Percentiles rank a stretch among this genome's conserved stretches.
These are phyloP conservation scores for Cairneyella variabilis DNA, from an alignment of 495 filamentous ascomycete genomes.

Conservation along the genomic window DNA sequence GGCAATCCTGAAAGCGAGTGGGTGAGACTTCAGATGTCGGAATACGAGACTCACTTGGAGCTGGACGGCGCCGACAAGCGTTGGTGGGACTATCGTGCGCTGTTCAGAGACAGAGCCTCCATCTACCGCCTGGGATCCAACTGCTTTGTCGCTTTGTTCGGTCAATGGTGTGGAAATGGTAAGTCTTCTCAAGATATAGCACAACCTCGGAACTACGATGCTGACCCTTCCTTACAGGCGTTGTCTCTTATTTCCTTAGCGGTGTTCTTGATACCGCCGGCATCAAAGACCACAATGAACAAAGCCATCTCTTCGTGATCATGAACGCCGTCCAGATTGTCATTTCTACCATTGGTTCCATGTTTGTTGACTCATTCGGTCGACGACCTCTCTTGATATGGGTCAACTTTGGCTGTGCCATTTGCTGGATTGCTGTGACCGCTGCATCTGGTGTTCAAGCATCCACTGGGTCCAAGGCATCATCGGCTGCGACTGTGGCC, in stretches of 20 bases:
- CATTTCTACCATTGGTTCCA: constrained; percentile 53
- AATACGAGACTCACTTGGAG: constrained; percentile 44
- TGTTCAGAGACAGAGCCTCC: constrained; percentile 44
- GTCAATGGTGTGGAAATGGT: constrained; percentile 58
- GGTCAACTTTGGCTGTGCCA: constrained; percentile 43
- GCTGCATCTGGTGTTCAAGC: constrained; percentile 41
- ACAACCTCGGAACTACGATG: constrained; percentile 14
- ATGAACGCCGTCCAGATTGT: constrained; percentile 9
- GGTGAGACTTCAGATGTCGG: constrained; percentile 45
- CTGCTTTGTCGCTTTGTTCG: constrained; percentile 54
- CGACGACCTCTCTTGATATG: constrained; percentile 57
- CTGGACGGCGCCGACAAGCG: constrained; percentile 49
- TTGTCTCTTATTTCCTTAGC: constrained; percentile 33
- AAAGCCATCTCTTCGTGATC: constrained; percentile 40
- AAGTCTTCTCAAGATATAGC: constrained; percentile 10
- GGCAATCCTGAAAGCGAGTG: constrained; percentile 23
- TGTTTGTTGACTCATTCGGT: constrained; percentile 63
- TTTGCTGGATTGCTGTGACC: constrained; percentile 54
- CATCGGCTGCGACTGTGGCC: constrained; percentile 45
- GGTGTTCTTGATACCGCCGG: constrained; percentile 50
- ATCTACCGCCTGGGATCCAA: constrained; percentile 36
- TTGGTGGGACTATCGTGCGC: constrained; percentile 54
- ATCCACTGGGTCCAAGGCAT: constrained; percentile 43
- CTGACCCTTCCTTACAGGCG: constrained; percentile 11
- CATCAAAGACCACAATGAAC: constrained; percentile 41